phyloP scores from a whole-genome alignment of 1,284 basidiomycete genomes.

The Ceratobasidium sp. region DNA sequence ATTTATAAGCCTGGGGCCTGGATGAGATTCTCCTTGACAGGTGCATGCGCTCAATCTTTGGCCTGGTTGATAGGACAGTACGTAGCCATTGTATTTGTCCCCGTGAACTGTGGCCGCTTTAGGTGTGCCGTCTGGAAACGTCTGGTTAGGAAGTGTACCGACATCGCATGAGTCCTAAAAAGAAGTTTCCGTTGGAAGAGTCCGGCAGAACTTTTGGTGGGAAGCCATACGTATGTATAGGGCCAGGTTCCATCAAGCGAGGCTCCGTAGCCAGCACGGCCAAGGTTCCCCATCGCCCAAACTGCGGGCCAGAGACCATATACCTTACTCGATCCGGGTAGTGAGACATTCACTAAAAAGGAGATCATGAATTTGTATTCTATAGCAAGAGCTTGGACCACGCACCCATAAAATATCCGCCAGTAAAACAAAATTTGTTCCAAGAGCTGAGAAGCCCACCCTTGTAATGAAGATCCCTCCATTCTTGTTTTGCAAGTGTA shows the following conservation, averaged over 20 bases:
- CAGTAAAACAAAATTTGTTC: constrained; percentile 92
- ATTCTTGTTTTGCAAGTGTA: constrained; percentile 72
- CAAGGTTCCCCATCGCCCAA: constrained; percentile 95
- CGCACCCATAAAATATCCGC: constrained; percentile 76
- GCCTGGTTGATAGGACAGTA: constrained; percentile 65
- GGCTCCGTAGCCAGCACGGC: constrained; percentile 84
- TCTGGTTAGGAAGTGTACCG: constrained; percentile 87
- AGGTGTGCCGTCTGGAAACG: constrained; percentile 66
- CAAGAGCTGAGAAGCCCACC: constrained; percentile 78
- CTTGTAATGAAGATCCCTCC: constrained; percentile 77
- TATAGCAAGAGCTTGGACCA: constrained; percentile 43
- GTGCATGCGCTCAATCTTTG: constrained; percentile 63
- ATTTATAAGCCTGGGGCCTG: constrained; percentile 59
- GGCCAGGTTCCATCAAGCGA: constrained; percentile 87
- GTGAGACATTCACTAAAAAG: constrained; percentile 60
- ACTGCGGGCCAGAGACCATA: constrained; percentile 73
- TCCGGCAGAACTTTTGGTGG: background rate
- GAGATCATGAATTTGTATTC: constrained; percentile 69
- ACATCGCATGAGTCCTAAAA: constrained; percentile 85
- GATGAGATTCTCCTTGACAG: constrained; percentile 59
- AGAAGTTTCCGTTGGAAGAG: constrained; percentile 1
- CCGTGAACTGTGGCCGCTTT: constrained; percentile 45
- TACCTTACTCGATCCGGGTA: constrained; percentile 62
- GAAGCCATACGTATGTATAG: constrained; percentile 58
- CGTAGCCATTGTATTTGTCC: constrained; percentile 61